A percentile compares a stretch with the other conserved stretches of the same genome.
These are phyloP conservation scores for Tricholomella constricta DNA, from an alignment of 768 basidiomycete genomes.

Conservation along the genomic window DNA sequence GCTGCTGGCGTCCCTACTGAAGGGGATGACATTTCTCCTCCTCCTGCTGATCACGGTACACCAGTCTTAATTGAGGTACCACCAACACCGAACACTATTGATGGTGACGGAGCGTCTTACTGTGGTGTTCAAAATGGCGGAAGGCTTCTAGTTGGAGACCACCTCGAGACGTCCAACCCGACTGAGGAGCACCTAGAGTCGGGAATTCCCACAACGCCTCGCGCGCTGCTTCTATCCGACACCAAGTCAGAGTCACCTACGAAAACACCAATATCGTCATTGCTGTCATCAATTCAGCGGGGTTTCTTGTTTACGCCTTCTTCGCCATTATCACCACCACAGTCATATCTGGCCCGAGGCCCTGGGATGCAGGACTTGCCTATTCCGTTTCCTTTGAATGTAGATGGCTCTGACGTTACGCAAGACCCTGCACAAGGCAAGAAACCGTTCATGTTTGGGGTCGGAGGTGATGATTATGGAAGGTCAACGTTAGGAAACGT, in stretches of 20 bases:
- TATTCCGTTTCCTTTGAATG: conserved; percentile 19
- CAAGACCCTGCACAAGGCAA: conserved; percentile 6
- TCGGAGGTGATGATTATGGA: conserved; percentile 9
- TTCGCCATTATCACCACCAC: conserved; percentile 61
- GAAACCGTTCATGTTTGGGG: conserved; percentile 18
- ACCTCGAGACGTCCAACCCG: too few species aligned
- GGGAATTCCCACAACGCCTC: conserved; percentile 10
- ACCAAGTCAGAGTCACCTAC: conserved; percentile 3
- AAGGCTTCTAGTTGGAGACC: too few species aligned
- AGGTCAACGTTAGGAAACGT: conserved; percentile 19
- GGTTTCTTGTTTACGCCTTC: conserved; percentile 69
- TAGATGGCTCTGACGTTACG: conserved; percentile 4
- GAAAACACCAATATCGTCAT: conserved; percentile 67
- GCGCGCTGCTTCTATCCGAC: background rate
- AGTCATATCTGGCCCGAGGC: conserved; percentile 36
- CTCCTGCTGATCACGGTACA: background rate
- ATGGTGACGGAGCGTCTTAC: too few species aligned
- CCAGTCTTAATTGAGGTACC: too few species aligned
- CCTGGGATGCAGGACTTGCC: conserved; percentile 5
- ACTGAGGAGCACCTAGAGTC: background rate
- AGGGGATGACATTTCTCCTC: background rate
- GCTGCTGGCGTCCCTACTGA: background rate
- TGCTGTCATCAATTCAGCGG: conserved; percentile 62
- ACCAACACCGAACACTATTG: too few species aligned
- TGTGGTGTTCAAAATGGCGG: too few species aligned